Percentiles rank a stretch among this genome's conserved stretches.
Evolutionary conservation across 2,329 filamentous ascomycete genomes (phyloP).

Genomic region (Clarireedia monteithiana): DNA sequence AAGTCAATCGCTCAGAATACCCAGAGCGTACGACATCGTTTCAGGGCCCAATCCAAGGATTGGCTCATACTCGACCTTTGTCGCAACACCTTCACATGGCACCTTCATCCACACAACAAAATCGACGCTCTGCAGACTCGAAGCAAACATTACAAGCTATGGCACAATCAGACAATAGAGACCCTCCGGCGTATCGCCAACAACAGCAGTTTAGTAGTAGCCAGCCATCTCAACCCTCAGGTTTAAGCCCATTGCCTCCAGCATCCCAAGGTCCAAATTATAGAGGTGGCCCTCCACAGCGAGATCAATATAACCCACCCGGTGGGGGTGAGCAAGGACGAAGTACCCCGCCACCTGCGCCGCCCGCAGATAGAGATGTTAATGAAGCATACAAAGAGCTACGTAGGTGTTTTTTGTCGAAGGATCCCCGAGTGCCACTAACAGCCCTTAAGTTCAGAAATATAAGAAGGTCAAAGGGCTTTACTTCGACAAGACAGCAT

Average conservation of each 20-base stretch:
- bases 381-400: conserved; percentile 35
- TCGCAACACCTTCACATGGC: conserved; percentile 25
- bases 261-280: conserved; percentile 23
- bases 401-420: conserved; percentile 28
- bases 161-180: conserved; percentile 22
- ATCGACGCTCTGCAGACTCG: conserved; percentile 25
- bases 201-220: conserved; percentile 19
- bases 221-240: conserved; percentile 20
- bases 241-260: conserved; percentile 17
- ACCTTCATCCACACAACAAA: conserved; percentile 21
- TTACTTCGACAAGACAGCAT: conserved; percentile 86
- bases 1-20: conserved; percentile 17
- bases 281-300: conserved; percentile 27
- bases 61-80: conserved; percentile 13
- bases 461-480: conserved; percentile 98
- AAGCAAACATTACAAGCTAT: conserved; percentile 21
- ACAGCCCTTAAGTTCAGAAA: conserved; percentile 62
- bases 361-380: conserved; percentile 24
- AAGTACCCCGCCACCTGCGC: conserved; percentile 37
- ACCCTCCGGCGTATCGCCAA: conserved; percentile 24
- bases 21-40: conserved; percentile 23
- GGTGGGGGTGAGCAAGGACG: conserved; percentile 35
- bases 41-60: conserved; percentile 13
- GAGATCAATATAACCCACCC: conserved; percentile 22
- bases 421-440: conserved; percentile 4